Percentiles rank a stretch among this genome's conserved stretches.
Conservation (phyloP, 495 filamentous ascomycete species). For the Pyrenula aspistea region DNA sequence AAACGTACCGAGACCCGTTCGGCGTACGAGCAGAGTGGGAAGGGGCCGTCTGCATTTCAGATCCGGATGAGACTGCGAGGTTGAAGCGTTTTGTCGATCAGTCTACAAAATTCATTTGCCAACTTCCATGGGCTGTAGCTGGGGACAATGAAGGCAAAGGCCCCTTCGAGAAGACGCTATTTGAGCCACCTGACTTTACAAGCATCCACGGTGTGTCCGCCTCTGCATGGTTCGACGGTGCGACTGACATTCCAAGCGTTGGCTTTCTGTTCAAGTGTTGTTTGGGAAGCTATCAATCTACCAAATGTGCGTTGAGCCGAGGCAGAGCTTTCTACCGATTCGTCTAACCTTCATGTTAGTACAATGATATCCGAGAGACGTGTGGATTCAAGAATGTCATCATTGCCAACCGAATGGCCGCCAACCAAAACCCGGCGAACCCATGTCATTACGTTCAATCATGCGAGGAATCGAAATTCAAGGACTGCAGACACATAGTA, state of each 20-base stretch:
- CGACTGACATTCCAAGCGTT: constrained; percentile 3
- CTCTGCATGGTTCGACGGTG: too few relatives aligned
- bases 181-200: constrained; percentile 29
- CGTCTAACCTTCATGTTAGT: constrained; percentile 12
- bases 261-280: constrained; percentile 30
- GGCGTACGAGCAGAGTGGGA: constrained; percentile 34
- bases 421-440: constrained; percentile 19
- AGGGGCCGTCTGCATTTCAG: constrained; percentile 29
- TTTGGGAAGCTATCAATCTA: constrained; percentile 21
- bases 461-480: constrained; percentile 22
- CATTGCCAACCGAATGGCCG: constrained; percentile 29
- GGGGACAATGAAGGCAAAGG: constrained; percentile 27
- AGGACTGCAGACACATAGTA: constrained; percentile 22
- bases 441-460: constrained; percentile 22
- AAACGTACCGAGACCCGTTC: constrained; percentile 35
- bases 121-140: constrained; percentile 21
- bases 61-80: constrained; percentile 21
- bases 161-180: constrained; percentile 27
- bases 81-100: constrained; percentile 20
- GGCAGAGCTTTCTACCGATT: neutral
- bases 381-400: constrained; percentile 37
- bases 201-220: constrained; percentile 22
- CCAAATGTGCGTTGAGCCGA: constrained; percentile 20
- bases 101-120: constrained; percentile 18
- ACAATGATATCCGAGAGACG: constrained; percentile 33